Evolutionary conservation across 2,329 filamentous ascomycete species (phyloP).

Genomic region (Blumeriella jaapii): DNA sequence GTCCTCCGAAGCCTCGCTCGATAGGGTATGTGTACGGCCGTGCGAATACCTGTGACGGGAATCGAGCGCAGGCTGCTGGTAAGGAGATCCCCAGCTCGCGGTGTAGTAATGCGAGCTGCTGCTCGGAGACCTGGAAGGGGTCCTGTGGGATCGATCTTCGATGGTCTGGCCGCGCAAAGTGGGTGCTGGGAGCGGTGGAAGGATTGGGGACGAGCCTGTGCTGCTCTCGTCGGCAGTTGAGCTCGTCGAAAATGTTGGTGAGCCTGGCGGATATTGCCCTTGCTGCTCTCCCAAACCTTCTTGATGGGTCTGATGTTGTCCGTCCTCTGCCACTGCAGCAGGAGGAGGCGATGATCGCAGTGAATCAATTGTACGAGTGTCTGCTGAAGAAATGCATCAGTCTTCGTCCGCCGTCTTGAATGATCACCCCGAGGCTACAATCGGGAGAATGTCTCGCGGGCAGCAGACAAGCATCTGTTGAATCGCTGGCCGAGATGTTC

Average conservation of each 20-base stretch:
- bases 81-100: slow-evolving; percentile 86
- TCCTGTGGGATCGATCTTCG: slow-evolving; percentile 38
- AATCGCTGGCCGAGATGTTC: too few species aligned
- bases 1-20: slow-evolving; percentile 49
- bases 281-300: background rate
- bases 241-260: slow-evolving; percentile 48
- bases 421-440: background rate
- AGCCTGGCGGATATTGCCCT: slow-evolving; percentile 30
- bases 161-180: slow-evolving; percentile 43
- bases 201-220: slow-evolving; percentile 42
- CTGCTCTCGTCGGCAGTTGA: slow-evolving; percentile 48
- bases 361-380: slow-evolving; percentile 27
- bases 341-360: slow-evolving; percentile 37
- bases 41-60: slow-evolving; percentile 24
- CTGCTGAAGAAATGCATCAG: slow-evolving; percentile 17
- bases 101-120: slow-evolving; percentile 44
- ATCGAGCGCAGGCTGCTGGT: slow-evolving; percentile 52
- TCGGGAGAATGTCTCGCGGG: background rate
- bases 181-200: slow-evolving; percentile 49
- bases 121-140: slow-evolving; percentile 26
- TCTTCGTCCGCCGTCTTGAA: background rate
- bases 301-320: too few species aligned
- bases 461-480: background rate
- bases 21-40: slow-evolving; percentile 37
- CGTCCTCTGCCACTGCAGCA: slow-evolving; percentile 52